phyloP scores from a whole-genome alignment of 2,329 filamentous ascomycete genomes.

The Tolypocladium pustulatum region DNA sequence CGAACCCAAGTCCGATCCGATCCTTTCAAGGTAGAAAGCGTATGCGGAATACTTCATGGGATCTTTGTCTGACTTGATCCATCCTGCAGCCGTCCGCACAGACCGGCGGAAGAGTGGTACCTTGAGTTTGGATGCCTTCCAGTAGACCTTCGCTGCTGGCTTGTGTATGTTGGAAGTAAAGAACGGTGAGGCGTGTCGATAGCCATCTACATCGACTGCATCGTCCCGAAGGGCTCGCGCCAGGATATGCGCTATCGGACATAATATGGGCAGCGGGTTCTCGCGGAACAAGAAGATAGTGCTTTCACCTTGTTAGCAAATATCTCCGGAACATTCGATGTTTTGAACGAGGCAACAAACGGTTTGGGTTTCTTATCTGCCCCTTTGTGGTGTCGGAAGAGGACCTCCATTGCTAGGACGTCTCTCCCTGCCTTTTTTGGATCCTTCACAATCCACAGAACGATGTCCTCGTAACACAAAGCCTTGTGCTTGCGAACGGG shows the following conservation, averaged over 20 bases:
- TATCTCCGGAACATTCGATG: background rate
- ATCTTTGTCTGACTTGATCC: background rate
- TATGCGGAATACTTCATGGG: background rate
- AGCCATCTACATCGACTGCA: constrained; percentile 1
- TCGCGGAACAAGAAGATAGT: constrained; percentile 5
- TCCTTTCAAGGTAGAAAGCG: background rate
- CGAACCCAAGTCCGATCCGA: background rate
- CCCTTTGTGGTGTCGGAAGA: constrained; percentile 5
- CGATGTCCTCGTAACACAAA: constrained; percentile 4
- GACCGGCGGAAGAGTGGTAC: background rate
- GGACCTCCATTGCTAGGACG: constrained; percentile 5
- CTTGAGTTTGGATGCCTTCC: background rate
- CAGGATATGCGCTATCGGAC: constrained; percentile 3
- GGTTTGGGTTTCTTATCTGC: constrained; percentile 4
- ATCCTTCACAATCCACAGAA: constrained; percentile 4
- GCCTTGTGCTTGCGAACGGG: constrained; percentile 1
- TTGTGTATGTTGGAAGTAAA: constrained; percentile 1
- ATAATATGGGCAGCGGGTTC: constrained; percentile 4
- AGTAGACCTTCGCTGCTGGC: constrained; percentile 2
- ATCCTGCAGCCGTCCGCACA: background rate
- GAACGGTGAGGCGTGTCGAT: background rate
- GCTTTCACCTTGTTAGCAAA: background rate
- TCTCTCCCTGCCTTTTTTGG: constrained; percentile 2
- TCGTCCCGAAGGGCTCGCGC: constrained; percentile 1
- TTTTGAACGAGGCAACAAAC: background rate